Evolutionary conservation across 495 filamentous ascomycete species (phyloP), one percentile per base, ranked within the genome.

Genomic region (Penicillium egyptiacum): DNA sequence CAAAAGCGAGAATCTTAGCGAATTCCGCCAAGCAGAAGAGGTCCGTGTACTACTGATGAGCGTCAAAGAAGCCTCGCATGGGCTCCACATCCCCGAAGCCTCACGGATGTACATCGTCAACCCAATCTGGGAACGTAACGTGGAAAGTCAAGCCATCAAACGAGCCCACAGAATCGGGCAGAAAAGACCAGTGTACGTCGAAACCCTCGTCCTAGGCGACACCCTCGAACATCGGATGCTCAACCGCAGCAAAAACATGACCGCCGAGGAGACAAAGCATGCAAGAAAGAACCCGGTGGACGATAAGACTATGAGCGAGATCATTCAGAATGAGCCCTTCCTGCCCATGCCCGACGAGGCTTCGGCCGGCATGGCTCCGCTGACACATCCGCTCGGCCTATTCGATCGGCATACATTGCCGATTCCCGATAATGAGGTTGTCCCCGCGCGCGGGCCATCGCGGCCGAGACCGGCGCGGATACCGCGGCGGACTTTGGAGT

Each of bases 121-220:
- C 55, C 93, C 93, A 0, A 88, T 94, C 28, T 86, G 94, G 73
- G 88, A 90, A 48, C 89, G 90, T 0, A 87, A 89, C 56, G 81
- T 96, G 8, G 90, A 96, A 64, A 91, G 88, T 4, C 93, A 98
- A 68, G 93, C 93, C 3, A 89, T 97, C 60, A 96, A 93, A 60
- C 87, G 93, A 62, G 91, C 90, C 0, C 88, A 96, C 58, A 80
- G 93, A 26, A 96, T 98, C 59, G 90, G 91, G 2, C 93, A 96
- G 66, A 84, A 82, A 10, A 83, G 81, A 53, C 84, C 87, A 0
- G 94, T 97, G 0, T 84, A 83, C 9, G 93, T 96, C 8, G 91
- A 96, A 70, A 98, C 91, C 0, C 78, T 98, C 1, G 89, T 93
- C 0, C 68, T 94, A n/a, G 77, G 81, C 43, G 87, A 84, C 39